Base-by-base conservation (phyloP, 2,329 filamentous ascomycete species). In the Hymenotorrendiella dingleyae region DNA sequence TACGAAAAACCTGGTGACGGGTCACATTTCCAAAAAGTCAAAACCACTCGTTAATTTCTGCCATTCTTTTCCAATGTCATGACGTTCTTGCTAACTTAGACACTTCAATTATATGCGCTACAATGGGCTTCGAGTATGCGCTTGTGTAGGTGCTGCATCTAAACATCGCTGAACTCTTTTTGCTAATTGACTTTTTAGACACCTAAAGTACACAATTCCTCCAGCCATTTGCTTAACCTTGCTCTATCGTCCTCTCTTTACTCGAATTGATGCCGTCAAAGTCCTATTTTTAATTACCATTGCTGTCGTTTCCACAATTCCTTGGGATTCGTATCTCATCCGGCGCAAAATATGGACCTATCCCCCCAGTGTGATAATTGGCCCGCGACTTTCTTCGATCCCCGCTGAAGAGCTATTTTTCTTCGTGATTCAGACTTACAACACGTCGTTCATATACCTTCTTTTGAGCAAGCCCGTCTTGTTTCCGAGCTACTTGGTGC, bases 321-420 rank as follows among this genome's bases (percentile, higher is more conserved):
- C 84, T 23, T 89, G 84, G 84, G 84, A 88, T 55, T 84, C 82
- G 7, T 86, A 86, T 61, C 71, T 88, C 29, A 84, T 89, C 53
- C 74, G 72, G 50, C 76, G 69, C 41, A 66, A 70, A 33, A 74
- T 88, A 56, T 88, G 84, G 84, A 80, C 77, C 8, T 89, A 87
- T 55, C 83, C 84, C 2, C 64, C 70, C 9, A 67, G 78, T 55
- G 82, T 76, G 16, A 74, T 87, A 23, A 55, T 82, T 26, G 84
- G 84, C 0, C 70, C 70, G 0, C 80, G 70, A 1, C 58, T 86
- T 12, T 76, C 76, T 54, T 66, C 68, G n/a, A 84, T 88, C 14
- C 84, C 84, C 0, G 61, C 73, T 4, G 84, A 88, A 55, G 84
- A 88, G 59, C 63, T 87, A 4, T 87, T 87, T 64, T 88, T 88